Evolutionary conservation across 495 filamentous ascomycete species (phyloP).

Genomic region (Cercophora sp.): DNA sequence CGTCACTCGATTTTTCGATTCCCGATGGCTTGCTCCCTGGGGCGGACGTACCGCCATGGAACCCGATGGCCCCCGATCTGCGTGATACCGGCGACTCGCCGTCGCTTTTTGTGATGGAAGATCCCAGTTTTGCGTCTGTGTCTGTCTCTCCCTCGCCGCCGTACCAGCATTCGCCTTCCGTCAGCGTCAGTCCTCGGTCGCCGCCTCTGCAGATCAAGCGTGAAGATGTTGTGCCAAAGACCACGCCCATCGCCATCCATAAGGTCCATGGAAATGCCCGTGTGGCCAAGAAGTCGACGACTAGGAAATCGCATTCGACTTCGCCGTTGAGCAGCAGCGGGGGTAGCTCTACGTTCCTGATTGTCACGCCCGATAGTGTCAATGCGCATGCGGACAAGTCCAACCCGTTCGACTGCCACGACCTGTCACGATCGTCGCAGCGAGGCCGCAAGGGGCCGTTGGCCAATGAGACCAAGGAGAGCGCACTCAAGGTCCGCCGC

Average conservation of each 20-base stretch:
- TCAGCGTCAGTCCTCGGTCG: slow-evolving; percentile 19
- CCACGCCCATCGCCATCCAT: slow-evolving; percentile 28
- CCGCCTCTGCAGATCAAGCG: slow-evolving; percentile 27
- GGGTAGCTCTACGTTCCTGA: slow-evolving; percentile 39
- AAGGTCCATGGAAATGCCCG: slow-evolving; percentile 27
- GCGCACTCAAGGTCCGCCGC: slow-evolving; percentile 43
- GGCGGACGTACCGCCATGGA: slow-evolving; percentile 37
- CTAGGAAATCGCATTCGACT: not conserved
- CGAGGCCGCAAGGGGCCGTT: slow-evolving; percentile 46
- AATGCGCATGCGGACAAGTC: slow-evolving; percentile 37
- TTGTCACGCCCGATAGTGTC: slow-evolving; percentile 45
- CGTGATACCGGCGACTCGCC: slow-evolving; percentile 25
- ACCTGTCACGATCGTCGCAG: slow-evolving; percentile 40
- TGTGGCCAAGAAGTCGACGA: slow-evolving; percentile 30
- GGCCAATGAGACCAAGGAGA: slow-evolving; percentile 43
- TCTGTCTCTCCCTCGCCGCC: slow-evolving; percentile 30
- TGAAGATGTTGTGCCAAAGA: slow-evolving; percentile 16
- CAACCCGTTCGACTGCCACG: slow-evolving; percentile 47
- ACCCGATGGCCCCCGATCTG: slow-evolving; percentile 30
- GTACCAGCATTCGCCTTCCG: slow-evolving; percentile 27
- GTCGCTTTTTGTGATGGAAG: slow-evolving; percentile 35
- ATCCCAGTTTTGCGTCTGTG: slow-evolving; percentile 27
- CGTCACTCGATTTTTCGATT: slow-evolving; percentile 27
- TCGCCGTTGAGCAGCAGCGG: slow-evolving; percentile 14
- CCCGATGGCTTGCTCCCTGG: slow-evolving; percentile 28